Base-by-base conservation (phyloP, 768 basidiomycete genomes). In the Boletus rubescentipes region DNA sequence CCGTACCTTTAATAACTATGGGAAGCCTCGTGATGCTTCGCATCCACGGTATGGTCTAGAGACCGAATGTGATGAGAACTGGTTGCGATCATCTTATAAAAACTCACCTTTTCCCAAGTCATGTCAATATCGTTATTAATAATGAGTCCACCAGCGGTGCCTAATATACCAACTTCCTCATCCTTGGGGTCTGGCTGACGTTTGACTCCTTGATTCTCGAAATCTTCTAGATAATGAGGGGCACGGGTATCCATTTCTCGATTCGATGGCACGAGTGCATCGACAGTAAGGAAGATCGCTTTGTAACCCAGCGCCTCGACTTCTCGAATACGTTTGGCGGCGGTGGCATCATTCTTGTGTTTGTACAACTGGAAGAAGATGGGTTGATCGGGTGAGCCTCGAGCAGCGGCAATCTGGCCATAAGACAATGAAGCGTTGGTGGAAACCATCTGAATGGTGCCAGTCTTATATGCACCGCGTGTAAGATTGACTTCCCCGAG, bases 311-410 rank as follows among this genome's bases (percentile, higher is more conserved):
- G 71, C 30, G 69, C 66, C 53, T 88, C 87, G 20, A 92, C 81
- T 46, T 89, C 84, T 42, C 79, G 77, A 15, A 97, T 79, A 29
- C 90, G 81, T 56, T 79, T 76, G 64, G 83, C 85, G 2, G 92
- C 91, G 34, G 78, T 75, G 14, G 71, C 63, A 53, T 91, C 80
- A 63, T 90, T 77, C 40, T 75, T 74, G 72, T 93, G 83, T 63
- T 96, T 90, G 74, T 98, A 96, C 14, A 97, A 74, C 66, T 92
- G 90, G 72, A 91, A 92, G 69, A 91, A 90, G 34, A 91, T 72
- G 3, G 79, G 72, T 62, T 91, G 88, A 1, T 77, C 72, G 16
- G 79, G 77, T 41, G 71, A 67, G 18, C 82, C 77, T 49, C 76
- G 73, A 11, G 80, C 81, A 23, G 75, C 73, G 18, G 84, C 83